These are phyloP conservation scores for Solanum ossicruentum DNA, from an alignment of 257 asterid species.

Conservation along the genomic window DNA sequence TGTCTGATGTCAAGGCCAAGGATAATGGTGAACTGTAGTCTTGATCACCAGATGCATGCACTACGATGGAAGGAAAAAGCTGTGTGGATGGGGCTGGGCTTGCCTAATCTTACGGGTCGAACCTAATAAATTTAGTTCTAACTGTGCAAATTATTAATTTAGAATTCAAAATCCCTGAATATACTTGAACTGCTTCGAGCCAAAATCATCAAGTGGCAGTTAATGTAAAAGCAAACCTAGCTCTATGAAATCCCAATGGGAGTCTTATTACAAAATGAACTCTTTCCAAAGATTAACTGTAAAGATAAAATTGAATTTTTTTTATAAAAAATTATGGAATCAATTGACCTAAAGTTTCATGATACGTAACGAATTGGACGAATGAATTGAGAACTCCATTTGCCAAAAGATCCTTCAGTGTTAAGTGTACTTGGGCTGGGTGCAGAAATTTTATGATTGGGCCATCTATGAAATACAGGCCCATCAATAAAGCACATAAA, in stretches of 20 bases:
- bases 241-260: background rate
- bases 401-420: no score
- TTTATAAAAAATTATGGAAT: no score
- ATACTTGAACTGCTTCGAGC: background rate
- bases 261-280: background rate
- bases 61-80: background rate
- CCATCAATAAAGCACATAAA: background rate
- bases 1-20: background rate
- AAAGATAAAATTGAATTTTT: no score
- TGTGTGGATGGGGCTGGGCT: background rate
- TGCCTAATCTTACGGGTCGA: background rate
- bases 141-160: background rate
- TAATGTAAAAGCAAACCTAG: background rate
- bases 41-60: background rate
- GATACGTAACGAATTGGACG: background rate
- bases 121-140: background rate
- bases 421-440: background rate
- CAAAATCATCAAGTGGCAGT: background rate
- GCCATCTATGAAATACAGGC: background rate
- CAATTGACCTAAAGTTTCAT: no score
- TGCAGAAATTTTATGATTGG: background rate
- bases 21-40: background rate
- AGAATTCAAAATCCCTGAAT: background rate
- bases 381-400: no score
- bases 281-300: background rate